Percentiles rank a stretch among this genome's conserved stretches.
phyloP scores from a whole-genome alignment of 495 filamentous ascomycete species.

The Tuber indicum region DNA sequence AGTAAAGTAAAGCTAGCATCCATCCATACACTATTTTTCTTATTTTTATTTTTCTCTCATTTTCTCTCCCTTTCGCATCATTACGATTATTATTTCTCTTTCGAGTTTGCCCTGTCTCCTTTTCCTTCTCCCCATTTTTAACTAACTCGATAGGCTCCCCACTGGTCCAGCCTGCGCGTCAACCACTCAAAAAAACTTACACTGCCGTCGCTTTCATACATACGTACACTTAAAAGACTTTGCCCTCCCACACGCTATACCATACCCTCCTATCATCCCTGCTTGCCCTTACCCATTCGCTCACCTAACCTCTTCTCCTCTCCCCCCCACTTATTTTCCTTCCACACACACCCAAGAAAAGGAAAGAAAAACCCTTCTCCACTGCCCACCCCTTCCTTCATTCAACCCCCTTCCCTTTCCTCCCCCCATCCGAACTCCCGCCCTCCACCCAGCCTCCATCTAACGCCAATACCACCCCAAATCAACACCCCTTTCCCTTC shows the following conservation, averaged over 20 bases:
- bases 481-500: conserved; percentile 41
- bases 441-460: conserved; percentile 42
- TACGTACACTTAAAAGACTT: neutral
- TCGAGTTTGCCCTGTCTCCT: conserved; percentile 4
- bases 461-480: conserved; percentile 44
- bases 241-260: neutral
- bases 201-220: conserved; percentile 1
- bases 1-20: neutral
- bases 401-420: conserved; percentile 33
- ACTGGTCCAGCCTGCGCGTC: neutral
- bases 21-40: neutral
- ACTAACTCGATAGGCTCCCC: conserved; percentile 1
- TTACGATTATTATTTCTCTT: neutral
- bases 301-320: conserved; percentile 17
- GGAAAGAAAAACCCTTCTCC: conserved; percentile 7
- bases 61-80: neutral
- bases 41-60: neutral
- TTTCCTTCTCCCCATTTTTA: neutral
- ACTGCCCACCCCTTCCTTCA: conserved; percentile 11
- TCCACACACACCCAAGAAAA: conserved; percentile 9
- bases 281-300: neutral
- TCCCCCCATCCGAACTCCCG: conserved; percentile 35
- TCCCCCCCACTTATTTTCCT: conserved; percentile 19
- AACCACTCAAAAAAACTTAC: conserved; percentile 1
- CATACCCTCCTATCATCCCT: neutral